These are phyloP conservation scores for Ganoderma leucocontextum DNA, from an alignment of 1,284 basidiomycete species.

Conservation along the genomic window DNA sequence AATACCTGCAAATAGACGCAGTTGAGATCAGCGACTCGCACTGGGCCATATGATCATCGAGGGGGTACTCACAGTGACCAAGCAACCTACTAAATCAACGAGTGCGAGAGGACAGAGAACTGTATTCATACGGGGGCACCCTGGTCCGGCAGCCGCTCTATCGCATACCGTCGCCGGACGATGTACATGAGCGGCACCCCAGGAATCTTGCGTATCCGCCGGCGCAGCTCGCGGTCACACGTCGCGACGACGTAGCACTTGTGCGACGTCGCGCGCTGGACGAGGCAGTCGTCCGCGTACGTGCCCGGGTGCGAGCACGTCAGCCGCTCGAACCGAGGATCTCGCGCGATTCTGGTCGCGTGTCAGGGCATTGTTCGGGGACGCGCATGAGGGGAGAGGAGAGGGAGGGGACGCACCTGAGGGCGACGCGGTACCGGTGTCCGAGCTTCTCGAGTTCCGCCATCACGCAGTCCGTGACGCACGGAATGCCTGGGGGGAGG, in stretches of 20 bases:
- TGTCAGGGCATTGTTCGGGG: conserved; percentile 20
- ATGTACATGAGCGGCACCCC: conserved; percentile 98
- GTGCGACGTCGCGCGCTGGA: conserved; percentile 93
- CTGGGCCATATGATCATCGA: neutral
- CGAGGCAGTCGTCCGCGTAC: conserved; percentile 98
- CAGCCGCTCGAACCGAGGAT: conserved; percentile 95
- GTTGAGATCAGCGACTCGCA: neutral
- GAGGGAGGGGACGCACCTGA: conserved; percentile 65
- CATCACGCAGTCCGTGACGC: conserved; percentile 98
- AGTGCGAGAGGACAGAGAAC: conserved; percentile 10
- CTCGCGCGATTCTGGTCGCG: conserved; percentile 85
- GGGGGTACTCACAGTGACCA: conserved; percentile 26
- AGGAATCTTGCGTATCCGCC: conserved; percentile 92
- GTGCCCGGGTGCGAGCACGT: conserved; percentile 94
- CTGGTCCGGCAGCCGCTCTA: conserved; percentile 92
- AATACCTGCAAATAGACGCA: conserved; percentile 13
- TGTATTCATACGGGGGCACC: conserved; percentile 70
- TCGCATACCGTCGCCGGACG: conserved; percentile 88
- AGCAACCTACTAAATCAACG: conserved; percentile 16
- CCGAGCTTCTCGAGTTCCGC: conserved; percentile 98
- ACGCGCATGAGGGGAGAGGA: neutral
- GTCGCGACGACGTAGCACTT: conserved; percentile 99
- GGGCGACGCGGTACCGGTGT: conserved; percentile 93
- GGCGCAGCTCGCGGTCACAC: conserved; percentile 94
- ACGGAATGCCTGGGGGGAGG: conserved; percentile 84